Base-by-base conservation (phyloP, 140 eudicot genomes). In the Stevia rebaudiana region DNA sequence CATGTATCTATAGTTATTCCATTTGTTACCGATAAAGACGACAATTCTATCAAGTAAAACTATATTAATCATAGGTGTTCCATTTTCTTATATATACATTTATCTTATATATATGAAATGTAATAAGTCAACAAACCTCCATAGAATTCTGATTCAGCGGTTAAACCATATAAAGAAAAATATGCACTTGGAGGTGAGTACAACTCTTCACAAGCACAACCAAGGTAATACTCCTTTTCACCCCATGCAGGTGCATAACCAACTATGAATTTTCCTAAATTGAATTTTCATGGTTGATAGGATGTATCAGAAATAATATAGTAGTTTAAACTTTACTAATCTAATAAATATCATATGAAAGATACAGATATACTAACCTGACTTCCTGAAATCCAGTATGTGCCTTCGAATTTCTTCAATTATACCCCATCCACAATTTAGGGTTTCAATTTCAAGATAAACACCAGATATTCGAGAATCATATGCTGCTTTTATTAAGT, bases 151-250 rank as follows among this genome's bases (percentile, higher is more conserved):
- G 95, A 90, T 74, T 74, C 78, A 69, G 72, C 79, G 22, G 83
- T 66, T 61, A 90, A 78, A 28, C 98, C 98, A 55, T 88, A 81
- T 64, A 92, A 73, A 8, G 90, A 82, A 78, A 92, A 92, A 76
- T 92, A 92, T 53, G 98, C 98, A 76, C 96, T 85, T 47, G 98
- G 96, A 58, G 98, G 98, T 49, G 87, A 82, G 70, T 92, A 92
- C 15, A 92, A 76, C 71, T 88, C 98, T n/a, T 92, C 88, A 79
- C 96, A 92, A 17, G 88, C 94, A 79, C 98, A 80, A 16, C 95
- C 98, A 42, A 92, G 82, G 74, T 92, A 92, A 77, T 92, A 92
- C 71, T 92, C 98, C 68, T 92, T 92, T 78, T 92, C 98, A 77
- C 89, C 81, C 78, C 95, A 92, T 58, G 51, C 61, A 30, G 98